Conservation (phyloP, 805 yeast genomes). For the Priceomyces fermenticarens region DNA sequence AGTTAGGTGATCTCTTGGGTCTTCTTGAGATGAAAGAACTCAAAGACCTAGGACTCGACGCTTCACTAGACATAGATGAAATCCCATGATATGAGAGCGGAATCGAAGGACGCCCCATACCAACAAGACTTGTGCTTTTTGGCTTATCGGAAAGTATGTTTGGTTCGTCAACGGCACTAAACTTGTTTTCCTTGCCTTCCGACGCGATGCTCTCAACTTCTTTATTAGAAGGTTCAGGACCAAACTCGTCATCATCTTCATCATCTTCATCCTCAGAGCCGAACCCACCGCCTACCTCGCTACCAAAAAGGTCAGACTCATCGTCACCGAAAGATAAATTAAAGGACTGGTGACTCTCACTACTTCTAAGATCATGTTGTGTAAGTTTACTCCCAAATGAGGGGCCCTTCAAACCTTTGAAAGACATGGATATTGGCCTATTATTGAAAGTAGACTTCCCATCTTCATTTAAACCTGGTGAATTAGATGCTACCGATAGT, state of each 20-base stretch:
- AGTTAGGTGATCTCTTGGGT: constrained; percentile 21
- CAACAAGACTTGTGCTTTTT: too few species aligned
- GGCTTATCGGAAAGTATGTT: too few species aligned
- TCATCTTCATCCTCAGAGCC: constrained; percentile 27
- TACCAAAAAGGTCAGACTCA: constrained; percentile 19
- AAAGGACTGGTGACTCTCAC: constrained; percentile 41
- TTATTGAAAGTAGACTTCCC: constrained; percentile 13
- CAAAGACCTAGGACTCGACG: constrained; percentile 31
- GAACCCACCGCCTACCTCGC: constrained; percentile 39
- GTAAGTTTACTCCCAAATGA: constrained; percentile 41
- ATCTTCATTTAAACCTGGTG: constrained; percentile 5
- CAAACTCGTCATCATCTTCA: constrained; percentile 14
- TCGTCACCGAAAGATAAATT: constrained; percentile 36
- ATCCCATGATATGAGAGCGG: constrained; percentile 30
- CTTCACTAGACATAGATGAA: constrained; percentile 23
- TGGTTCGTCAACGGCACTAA: neutral
- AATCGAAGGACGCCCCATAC: constrained; percentile 12
- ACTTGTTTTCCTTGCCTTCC: constrained; percentile 4
- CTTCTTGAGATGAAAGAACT: constrained; percentile 27
- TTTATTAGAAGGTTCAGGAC: neutral
- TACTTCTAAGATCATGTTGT: constrained; percentile 26
- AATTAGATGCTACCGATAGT: constrained; percentile 3
- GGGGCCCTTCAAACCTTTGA: constrained; percentile 62
- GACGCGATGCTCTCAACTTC: neutral
- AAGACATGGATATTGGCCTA: constrained; percentile 51